Conservation (phyloP, 2,329 filamentous ascomycete genomes). For the Ceratocystis eucalypticola region DNA sequence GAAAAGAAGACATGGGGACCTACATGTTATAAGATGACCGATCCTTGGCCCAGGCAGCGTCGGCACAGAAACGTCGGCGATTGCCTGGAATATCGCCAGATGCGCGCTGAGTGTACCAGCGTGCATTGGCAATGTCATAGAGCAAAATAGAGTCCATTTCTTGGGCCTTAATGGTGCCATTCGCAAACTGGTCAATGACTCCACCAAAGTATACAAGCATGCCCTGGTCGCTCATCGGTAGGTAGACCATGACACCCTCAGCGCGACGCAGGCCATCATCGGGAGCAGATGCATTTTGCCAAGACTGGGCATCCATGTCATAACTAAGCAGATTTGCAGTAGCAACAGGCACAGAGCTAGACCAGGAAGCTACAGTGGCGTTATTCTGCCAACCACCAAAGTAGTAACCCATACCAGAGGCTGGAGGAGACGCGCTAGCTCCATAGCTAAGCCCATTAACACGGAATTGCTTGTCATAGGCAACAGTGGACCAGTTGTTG, state of each 20-base stretch:
- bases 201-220: slow-evolving; percentile 51
- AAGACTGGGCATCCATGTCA: slow-evolving; percentile 38
- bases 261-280: slow-evolving; percentile 41
- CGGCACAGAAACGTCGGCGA: slow-evolving; percentile 47
- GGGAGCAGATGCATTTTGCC: slow-evolving; percentile 38
- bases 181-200: slow-evolving; percentile 29
- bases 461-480: slow-evolving; percentile 24
- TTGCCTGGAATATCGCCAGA: slow-evolving; percentile 38
- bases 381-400: slow-evolving; percentile 50
- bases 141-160: slow-evolving; percentile 41
- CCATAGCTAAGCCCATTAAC: slow-evolving; percentile 42
- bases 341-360: slow-evolving; percentile 32
- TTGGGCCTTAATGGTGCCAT: slow-evolving; percentile 35
- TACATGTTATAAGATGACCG: slow-evolving; percentile 52
- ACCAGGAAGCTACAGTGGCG: slow-evolving; percentile 38
- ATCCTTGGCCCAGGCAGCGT: slow-evolving; percentile 45
- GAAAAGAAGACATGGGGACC: slow-evolving; percentile 23
- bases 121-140: slow-evolving; percentile 45
- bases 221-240: slow-evolving; percentile 46
- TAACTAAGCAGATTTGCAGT: slow-evolving; percentile 42
- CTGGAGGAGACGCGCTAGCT: slow-evolving; percentile 41
- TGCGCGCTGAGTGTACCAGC: slow-evolving; percentile 48
- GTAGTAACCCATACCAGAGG: slow-evolving; percentile 44
- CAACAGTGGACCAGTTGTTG: slow-evolving; percentile 41
- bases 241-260: slow-evolving; percentile 46